phyloP scores from a whole-genome alignment of 495 filamentous ascomycete genomes.

The Aspergillus cristatus region DNA sequence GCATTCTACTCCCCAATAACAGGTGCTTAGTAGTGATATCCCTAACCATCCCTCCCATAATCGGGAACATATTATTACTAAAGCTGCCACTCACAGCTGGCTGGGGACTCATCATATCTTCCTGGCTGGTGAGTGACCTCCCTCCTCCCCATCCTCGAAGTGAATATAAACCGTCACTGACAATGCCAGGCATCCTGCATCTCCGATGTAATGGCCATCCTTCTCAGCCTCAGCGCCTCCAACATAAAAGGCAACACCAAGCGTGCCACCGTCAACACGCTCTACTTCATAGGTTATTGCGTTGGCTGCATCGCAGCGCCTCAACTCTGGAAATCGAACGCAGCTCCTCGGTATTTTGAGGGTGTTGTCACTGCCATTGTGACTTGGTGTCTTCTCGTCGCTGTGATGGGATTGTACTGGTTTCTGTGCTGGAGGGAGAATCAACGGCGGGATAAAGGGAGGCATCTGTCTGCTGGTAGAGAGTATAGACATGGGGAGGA shows the following conservation, averaged over 20 bases:
- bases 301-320: constrained; percentile 23
- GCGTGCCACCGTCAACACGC: constrained; percentile 36
- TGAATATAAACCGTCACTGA: background rate
- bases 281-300: constrained; percentile 32
- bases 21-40: constrained; percentile 14
- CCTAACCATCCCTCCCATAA: constrained; percentile 18
- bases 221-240: constrained; percentile 42
- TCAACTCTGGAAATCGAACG: constrained; percentile 19
- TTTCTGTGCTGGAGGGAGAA: constrained; percentile 8
- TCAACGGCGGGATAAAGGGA: background rate
- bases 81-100: constrained; percentile 16
- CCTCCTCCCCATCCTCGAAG: background rate
- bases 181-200: constrained; percentile 16
- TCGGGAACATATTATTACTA: constrained; percentile 22
- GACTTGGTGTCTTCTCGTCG: constrained; percentile 20
- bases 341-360: constrained; percentile 15
- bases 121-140: constrained; percentile 28
- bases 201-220: constrained; percentile 42
- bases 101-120: constrained; percentile 25
- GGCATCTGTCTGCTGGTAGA: background rate
- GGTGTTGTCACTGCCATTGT: constrained; percentile 22
- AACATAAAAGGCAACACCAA: constrained; percentile 60
- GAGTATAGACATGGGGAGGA: background rate
- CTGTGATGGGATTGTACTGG: constrained; percentile 13
- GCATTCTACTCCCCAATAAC: constrained; percentile 12